Base-by-base conservation (phyloP, 2,329 filamentous ascomycete genomes). In the Colletotrichum tabaci region DNA sequence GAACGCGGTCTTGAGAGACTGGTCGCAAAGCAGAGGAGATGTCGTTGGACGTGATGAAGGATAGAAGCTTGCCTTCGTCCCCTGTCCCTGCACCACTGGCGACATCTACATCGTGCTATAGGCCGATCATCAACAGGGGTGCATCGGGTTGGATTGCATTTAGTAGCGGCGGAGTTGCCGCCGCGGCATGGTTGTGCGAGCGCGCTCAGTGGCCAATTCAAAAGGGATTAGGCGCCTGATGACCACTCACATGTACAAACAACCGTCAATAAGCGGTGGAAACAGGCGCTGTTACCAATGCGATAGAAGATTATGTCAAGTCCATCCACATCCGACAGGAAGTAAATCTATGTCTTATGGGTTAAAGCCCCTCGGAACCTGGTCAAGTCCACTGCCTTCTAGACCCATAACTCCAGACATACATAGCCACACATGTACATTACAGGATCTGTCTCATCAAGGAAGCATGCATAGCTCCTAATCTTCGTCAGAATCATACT, bases 151-250 rank as follows among this genome's bases (percentile, higher is more conserved):
- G 4, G 15, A 46, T 30, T 35, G 23, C 58, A 18, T 23, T 63
- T 42, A 83, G 79, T 85, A 84, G 83, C 15, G 84, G 84, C 50
- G 84, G 85, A 57, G 15, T 44, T 56, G 84, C 84, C 13, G 80
- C 83, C 1, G 80, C 85, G 5, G 67, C 77, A 79, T 42, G 81
- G 79, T 56, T 79, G 79, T 2, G 79, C 78, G 53, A 84, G 84
- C 70, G 79, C 82, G 30, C 79, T 78, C 0, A 80, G 77, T 16
- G 79, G 78, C 4, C 82, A 84, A 70, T 76, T 83, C 2, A 76
- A 76, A 38, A 10, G 35, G 9, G 77, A 80, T 1, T 60, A 72
- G 7, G 46, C 77, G 1, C 79, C 84, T 12, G 79, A 77, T 23
- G 77, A 69, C 63, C 74, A 55, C n/a, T 26, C 55, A 76, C 77